These are phyloP conservation scores for Diversispora epigaea DNA, from an alignment of 192 early-diverging fungal genomes.

Conservation along the genomic window DNA sequence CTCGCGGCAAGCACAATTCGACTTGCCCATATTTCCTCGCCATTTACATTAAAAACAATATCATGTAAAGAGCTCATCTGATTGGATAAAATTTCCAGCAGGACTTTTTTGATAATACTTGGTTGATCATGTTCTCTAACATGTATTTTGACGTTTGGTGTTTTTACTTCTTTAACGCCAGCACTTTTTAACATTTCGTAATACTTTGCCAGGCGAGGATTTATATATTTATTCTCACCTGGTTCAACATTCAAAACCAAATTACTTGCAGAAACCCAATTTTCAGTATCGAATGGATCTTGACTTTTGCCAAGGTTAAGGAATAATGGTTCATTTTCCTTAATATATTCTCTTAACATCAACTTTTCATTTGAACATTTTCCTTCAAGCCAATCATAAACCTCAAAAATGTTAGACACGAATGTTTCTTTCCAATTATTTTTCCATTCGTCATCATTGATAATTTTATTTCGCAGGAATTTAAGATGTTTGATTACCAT, in stretches of 20 bases:
- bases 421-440: not conserved
- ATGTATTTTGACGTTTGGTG: not conserved
- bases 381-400: constrained; percentile 8
- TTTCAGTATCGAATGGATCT: constrained; percentile 1
- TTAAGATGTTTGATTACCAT: not conserved
- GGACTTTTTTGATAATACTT: not conserved
- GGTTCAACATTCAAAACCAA: not conserved
- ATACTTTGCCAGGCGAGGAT: not conserved
- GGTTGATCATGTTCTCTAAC: constrained; percentile 3
- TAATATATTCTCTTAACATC: not conserved
- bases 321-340: not conserved
- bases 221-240: not conserved
- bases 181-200: constrained; percentile 1
- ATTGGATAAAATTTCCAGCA: not conserved
- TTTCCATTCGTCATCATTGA: not conserved
- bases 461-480: not conserved
- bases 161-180: not conserved
- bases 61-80: not conserved
- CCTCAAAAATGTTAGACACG: not conserved
- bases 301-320: not conserved
- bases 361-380: constrained; percentile 5
- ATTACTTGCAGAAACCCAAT: not conserved
- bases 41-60: constrained; percentile 1
- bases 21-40: not conserved
- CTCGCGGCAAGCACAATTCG: constrained; percentile 18